Evolutionary conservation across 345 rosid genomes (phyloP).

Genomic region (Mercurialis annua): DNA sequence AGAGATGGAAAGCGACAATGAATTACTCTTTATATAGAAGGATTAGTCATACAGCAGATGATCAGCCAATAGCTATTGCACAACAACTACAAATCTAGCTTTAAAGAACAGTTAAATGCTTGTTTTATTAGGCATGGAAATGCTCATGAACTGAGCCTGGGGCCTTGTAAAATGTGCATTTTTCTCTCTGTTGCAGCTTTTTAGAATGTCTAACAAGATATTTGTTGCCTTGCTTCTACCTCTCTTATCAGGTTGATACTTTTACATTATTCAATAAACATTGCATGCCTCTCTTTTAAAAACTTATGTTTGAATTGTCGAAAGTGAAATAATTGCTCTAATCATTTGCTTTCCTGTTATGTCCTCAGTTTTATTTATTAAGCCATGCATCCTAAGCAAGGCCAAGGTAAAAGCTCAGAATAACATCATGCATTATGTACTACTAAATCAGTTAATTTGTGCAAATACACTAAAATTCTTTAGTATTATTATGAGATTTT

Average conservation of each 20-base stretch:
- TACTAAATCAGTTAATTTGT: too few species aligned
- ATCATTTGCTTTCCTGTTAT: not conserved
- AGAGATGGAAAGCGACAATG: not conserved
- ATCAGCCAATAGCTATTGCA: not conserved
- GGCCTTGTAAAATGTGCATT: not conserved
- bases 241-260: not conserved
- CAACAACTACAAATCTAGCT: too few species aligned
- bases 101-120: not conserved
- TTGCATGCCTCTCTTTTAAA: too few species aligned
- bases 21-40: not conserved
- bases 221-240: not conserved
- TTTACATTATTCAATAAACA: too few species aligned
- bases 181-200: not conserved
- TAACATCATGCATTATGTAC: not conserved
- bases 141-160: not conserved
- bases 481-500: too few species aligned
- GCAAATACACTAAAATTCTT: too few species aligned
- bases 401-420: not conserved
- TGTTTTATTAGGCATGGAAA: not conserved
- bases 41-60: not conserved
- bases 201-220: not conserved
- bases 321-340: not conserved
- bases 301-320: not conserved
- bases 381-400: not conserved
- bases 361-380: not conserved